Evolutionary conservation across 2,329 filamentous ascomycete genomes (phyloP).

Genomic region (Aspergillus novoparasiticus): DNA sequence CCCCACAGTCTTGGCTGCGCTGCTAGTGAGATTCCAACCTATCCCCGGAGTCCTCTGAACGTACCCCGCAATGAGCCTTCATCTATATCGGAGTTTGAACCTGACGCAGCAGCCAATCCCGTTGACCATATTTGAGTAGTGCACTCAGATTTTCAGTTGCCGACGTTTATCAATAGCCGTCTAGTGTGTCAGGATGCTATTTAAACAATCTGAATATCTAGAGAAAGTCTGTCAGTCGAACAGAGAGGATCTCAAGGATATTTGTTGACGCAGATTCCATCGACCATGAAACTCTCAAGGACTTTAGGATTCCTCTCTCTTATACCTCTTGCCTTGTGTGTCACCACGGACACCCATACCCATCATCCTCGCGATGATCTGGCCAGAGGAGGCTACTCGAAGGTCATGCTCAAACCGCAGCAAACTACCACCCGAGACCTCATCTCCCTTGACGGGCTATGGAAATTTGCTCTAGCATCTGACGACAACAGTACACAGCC

Average conservation of each 20-base stretch:
- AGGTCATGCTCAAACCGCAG: background rate
- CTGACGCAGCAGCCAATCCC: background rate
- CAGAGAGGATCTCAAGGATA: too few species aligned
- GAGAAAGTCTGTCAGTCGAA: too few species aligned
- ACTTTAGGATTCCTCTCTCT: background rate
- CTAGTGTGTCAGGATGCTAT: background rate
- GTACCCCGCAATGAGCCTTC: background rate
- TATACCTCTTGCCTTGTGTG: background rate
- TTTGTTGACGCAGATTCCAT: too few species aligned
- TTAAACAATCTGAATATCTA: background rate
- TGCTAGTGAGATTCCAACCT: background rate
- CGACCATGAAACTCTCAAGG: background rate
- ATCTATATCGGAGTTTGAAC: background rate
- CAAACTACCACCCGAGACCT: background rate
- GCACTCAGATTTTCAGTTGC: background rate
- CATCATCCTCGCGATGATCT: accelerated
- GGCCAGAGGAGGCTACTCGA: background rate
- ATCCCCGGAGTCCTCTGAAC: background rate
- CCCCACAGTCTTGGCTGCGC: background rate
- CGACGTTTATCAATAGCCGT: background rate
- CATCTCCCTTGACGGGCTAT: background rate
- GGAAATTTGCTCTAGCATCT: background rate
- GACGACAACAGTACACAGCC: background rate
- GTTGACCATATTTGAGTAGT: background rate
- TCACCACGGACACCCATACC: background rate